phyloP scores from a whole-genome alignment of 345 rosid genomes.

The Litchi chinensis region DNA sequence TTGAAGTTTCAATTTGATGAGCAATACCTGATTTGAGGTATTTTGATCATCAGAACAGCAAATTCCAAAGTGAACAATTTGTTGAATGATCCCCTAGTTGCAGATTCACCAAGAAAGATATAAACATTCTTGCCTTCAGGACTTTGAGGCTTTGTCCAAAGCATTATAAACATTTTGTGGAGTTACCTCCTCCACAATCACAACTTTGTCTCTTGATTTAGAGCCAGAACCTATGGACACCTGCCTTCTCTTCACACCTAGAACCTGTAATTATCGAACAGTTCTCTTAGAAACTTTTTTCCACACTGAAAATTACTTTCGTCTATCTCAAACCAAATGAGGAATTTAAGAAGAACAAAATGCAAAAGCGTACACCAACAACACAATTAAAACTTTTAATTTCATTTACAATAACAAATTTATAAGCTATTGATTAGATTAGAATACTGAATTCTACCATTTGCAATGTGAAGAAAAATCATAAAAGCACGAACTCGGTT shows the following conservation, averaged over 20 bases:
- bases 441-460: no score
- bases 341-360: not conserved
- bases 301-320: not conserved
- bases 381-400: not conserved
- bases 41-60: not conserved
- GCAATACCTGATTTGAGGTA: not conserved
- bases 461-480: no score
- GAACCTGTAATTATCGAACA: constrained; percentile 45
- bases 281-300: not conserved
- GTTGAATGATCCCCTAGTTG: not conserved
- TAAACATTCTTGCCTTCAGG: constrained; percentile 7
- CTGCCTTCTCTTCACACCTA: constrained; percentile 85
- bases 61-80: not conserved
- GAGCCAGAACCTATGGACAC: constrained; percentile 82
- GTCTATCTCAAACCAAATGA: not conserved
- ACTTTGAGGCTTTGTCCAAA: constrained; percentile 52
- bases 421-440: not conserved
- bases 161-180: constrained; percentile 60
- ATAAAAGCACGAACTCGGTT: not conserved
- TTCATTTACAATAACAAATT: not conserved
- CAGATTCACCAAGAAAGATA: not conserved
- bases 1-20: not conserved
- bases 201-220: constrained; percentile 86
- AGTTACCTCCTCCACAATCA: constrained; percentile 73
- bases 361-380: not conserved